Percentiles rank a stretch among this genome's conserved stretches.
Conservation (phyloP, 331 rosid genomes). For the Prunus yedoensis region DNA sequence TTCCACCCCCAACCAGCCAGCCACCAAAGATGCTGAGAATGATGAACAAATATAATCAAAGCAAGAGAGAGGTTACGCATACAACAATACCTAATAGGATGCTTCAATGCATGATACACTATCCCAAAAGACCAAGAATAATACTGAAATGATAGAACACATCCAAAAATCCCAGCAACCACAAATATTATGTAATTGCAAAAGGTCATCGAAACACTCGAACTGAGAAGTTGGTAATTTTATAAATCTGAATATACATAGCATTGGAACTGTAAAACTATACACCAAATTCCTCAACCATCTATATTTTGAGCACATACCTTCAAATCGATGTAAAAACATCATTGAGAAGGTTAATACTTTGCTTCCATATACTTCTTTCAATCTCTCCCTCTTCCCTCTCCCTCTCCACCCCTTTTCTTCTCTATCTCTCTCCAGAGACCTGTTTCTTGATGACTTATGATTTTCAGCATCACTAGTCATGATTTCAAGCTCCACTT, state of each 20-base stretch:
- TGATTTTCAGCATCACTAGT: not conserved
- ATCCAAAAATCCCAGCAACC: constrained; percentile 1
- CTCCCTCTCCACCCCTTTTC: not conserved
- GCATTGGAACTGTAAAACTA: not conserved
- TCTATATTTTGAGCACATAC: not conserved
- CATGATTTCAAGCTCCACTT: constrained; percentile 2
- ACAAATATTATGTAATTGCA: not conserved
- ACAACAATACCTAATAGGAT: not conserved
- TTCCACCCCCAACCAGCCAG: too few relatives aligned
- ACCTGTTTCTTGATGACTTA: not conserved
- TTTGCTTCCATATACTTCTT: not conserved
- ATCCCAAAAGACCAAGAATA: not conserved
- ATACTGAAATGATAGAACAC: not conserved
- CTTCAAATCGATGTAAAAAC: not conserved
- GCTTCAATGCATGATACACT: not conserved
- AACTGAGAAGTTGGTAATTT: not conserved
- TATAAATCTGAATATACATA: not conserved
- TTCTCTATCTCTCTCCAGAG: not conserved
- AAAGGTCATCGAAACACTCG: not conserved
- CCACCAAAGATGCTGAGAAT: not conserved
- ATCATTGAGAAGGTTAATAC: not conserved
- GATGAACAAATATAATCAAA: not conserved
- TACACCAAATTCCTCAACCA: not conserved
- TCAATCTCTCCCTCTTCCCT: not conserved
- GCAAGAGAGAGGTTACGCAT: not conserved